Evolutionary conservation across 257 asterid genomes (phyloP).

Genomic region (Plantago elongata): DNA sequence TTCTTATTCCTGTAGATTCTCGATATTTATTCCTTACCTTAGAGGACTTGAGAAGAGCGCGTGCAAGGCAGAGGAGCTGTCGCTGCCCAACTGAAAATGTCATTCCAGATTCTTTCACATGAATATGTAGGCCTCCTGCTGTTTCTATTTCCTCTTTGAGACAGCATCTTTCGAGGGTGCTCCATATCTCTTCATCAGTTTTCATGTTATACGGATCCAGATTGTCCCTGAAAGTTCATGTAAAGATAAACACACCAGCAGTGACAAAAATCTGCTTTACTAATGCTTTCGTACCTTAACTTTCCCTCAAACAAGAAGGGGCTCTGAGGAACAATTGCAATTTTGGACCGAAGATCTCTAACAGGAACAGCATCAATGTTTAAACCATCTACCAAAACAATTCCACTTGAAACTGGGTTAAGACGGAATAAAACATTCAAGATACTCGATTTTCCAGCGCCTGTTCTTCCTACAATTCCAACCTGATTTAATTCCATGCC

Average conservation of each 20-base stretch:
- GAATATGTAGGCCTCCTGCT: constrained; percentile 71
- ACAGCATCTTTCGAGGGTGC: constrained; percentile 63
- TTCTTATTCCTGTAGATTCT: too few species aligned
- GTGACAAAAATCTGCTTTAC: not conserved
- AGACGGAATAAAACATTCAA: constrained; percentile 80
- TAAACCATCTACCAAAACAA: constrained; percentile 55
- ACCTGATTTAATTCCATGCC: constrained; percentile 40
- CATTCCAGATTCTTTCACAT: constrained; percentile 72
- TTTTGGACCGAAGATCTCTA: constrained; percentile 67
- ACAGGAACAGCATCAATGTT: constrained; percentile 50
- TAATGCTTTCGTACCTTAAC: constrained; percentile 45
- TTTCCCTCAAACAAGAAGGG: constrained; percentile 94
- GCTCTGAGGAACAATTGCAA: constrained; percentile 86
- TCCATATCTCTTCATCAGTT: constrained; percentile 64
- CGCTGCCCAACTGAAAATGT: constrained; percentile 93
- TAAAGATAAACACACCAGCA: not conserved
- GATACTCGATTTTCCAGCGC: constrained; percentile 96
- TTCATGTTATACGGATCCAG: constrained; percentile 58
- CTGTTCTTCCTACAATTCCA: constrained; percentile 93
- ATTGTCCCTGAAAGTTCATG: constrained; percentile 51
- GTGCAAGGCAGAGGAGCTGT: constrained; percentile 94
- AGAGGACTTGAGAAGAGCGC: constrained; percentile 78
- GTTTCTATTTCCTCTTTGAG: constrained; percentile 79
- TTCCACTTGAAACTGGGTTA: constrained; percentile 59
- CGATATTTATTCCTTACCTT: constrained; percentile 36